Evolutionary conservation across 768 basidiomycete genomes (phyloP).

Genomic region (Cystobasidium onofrii): DNA sequence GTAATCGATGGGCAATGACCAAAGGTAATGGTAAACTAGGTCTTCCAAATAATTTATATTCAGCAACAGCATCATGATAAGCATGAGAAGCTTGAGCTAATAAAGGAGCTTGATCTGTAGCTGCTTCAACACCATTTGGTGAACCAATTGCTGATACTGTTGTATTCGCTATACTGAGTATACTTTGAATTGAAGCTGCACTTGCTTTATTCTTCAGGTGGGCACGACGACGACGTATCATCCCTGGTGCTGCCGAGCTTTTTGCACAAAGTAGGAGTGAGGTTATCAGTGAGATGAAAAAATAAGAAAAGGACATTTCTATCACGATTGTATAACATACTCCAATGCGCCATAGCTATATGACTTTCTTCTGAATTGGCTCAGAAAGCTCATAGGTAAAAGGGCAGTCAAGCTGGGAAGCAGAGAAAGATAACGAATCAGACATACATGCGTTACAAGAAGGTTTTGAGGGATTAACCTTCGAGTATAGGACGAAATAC

Average conservation of each 20-base stretch:
- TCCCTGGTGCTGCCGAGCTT: not conserved
- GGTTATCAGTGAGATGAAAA: too few species aligned
- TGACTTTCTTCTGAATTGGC: not conserved
- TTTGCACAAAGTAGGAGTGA: not conserved
- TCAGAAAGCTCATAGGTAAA: not conserved
- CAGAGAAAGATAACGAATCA: not conserved
- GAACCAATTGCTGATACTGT: not conserved
- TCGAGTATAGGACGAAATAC: too few species aligned
- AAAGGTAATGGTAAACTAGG: constrained; percentile 72
- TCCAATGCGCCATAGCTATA: constrained; percentile 14
- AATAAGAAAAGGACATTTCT: too few species aligned
- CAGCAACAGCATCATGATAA: constrained; percentile 19
- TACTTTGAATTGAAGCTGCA: constrained; percentile 8
- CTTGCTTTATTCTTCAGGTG: not conserved
- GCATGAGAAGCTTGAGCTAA: not conserved
- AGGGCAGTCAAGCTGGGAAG: not conserved
- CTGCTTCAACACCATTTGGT: not conserved
- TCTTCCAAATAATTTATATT: constrained; percentile 38
- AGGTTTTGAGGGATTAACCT: too few species aligned
- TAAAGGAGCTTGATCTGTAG: not conserved
- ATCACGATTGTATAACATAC: not conserved
- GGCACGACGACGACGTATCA: not conserved
- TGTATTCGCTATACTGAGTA: not conserved
- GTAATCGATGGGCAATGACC: constrained; percentile 51
- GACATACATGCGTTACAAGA: too few species aligned